A percentile compares a stretch with the other conserved stretches of the same genome.
These are phyloP conservation scores for Xylaria sp. DNA, from an alignment of 495 filamentous ascomycete genomes.

Conservation along the genomic window DNA sequence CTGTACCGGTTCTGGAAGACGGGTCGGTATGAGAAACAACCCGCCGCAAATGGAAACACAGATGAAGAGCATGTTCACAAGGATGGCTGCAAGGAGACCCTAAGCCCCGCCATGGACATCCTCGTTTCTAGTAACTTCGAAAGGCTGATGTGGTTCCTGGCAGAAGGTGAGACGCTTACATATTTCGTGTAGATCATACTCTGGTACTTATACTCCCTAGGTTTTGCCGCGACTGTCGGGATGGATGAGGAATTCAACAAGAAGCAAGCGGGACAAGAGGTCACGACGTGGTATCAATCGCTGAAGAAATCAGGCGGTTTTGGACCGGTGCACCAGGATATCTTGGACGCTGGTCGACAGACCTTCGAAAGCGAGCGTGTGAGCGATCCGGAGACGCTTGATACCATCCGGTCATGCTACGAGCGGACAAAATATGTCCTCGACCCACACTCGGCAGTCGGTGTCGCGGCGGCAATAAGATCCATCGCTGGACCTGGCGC, in stretches of 20 bases:
- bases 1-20: conserved; percentile 84
- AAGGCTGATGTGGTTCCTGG: conserved; percentile 91
- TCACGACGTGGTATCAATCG: conserved; percentile 72
- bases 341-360: conserved; percentile 67
- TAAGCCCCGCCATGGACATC: conserved; percentile 95
- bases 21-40: conserved; percentile 79
- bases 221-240: conserved; percentile 48
- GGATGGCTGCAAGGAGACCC: conserved; percentile 81
- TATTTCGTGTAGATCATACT: neutral
- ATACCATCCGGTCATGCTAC: conserved; percentile 74
- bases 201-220: neutral
- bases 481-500: conserved; percentile 61
- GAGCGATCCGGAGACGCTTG: conserved; percentile 76
- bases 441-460: conserved; percentile 91
- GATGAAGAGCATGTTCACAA: conserved; percentile 72
- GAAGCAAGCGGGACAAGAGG: conserved; percentile 68
- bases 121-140: conserved; percentile 96
- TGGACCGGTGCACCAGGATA: conserved; percentile 67
- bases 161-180: conserved; percentile 51
- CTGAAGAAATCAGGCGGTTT: conserved; percentile 86
- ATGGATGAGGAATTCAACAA: conserved; percentile 66
- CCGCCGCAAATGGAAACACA: conserved; percentile 59
- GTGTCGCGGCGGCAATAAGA: conserved; percentile 72
- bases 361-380: conserved; percentile 86
- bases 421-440: conserved; percentile 73